phyloP scores from a whole-genome alignment of 805 yeast genomes.

The Saccharomycopsis synnaedendra region DNA sequence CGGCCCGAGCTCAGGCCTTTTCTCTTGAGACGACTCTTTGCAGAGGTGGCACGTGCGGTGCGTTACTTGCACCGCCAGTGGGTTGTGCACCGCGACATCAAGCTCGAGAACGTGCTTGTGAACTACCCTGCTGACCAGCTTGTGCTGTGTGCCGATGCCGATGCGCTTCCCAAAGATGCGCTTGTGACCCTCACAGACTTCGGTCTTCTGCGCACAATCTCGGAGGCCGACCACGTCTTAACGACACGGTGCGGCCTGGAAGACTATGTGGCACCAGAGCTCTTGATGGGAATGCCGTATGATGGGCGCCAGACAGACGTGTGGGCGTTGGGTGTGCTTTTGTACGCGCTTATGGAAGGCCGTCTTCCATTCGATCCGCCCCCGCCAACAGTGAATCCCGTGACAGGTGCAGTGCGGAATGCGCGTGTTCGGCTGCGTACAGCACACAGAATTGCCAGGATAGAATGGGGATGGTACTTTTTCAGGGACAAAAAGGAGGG shows the following conservation, averaged over 20 bases:
- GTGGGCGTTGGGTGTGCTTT: constrained; percentile 92
- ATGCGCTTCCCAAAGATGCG: constrained; percentile 19
- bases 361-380: constrained; percentile 88
- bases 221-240: constrained; percentile 47
- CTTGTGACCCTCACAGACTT: constrained; percentile 69
- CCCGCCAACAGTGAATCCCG: constrained; percentile 33
- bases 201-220: constrained; percentile 71
- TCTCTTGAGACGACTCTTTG: constrained; percentile 49
- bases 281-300: constrained; percentile 80
- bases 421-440: constrained; percentile 39
- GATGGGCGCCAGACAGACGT: constrained; percentile 87
- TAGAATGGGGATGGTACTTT: constrained; percentile 80
- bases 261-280: constrained; percentile 92
- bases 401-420: constrained; percentile 22
- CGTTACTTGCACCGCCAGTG: constrained; percentile 54
- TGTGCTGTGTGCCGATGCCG: neutral
- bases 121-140: constrained; percentile 18
- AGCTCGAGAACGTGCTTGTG: constrained; percentile 69
- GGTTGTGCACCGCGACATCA: constrained; percentile 85
- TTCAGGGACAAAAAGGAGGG: constrained; percentile 25
- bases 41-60: constrained; percentile 62
- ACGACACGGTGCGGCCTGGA: constrained; percentile 93
- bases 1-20: constrained; percentile 33
- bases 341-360: constrained; percentile 75
- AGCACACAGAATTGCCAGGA: constrained; percentile 83